Percentiles rank a stretch among this genome's conserved stretches.
Evolutionary conservation across 2,329 filamentous ascomycete genomes (phyloP).

Genomic region (Hypoxylon sp.): DNA sequence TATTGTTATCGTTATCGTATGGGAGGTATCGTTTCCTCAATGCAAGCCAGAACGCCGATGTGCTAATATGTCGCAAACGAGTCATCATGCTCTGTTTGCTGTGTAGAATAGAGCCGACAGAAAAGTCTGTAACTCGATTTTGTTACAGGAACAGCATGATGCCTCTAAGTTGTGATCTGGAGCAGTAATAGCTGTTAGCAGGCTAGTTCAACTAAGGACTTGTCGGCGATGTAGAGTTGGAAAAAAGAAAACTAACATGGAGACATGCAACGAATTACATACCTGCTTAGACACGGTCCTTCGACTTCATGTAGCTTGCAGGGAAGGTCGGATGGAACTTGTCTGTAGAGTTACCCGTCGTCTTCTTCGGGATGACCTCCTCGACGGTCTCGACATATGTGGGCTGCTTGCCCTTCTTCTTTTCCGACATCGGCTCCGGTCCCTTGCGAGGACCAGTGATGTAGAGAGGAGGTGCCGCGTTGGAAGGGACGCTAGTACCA

Average conservation of each 20-base stretch:
- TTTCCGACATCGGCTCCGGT: background rate
- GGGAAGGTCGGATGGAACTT: slow-evolving; percentile 12
- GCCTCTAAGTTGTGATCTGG: background rate
- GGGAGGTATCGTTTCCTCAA: background rate
- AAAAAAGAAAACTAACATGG: background rate
- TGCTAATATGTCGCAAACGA: background rate
- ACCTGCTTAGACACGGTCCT: slow-evolving; percentile 1
- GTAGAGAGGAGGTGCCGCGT: slow-evolving; percentile 26
- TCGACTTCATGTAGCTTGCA: background rate
- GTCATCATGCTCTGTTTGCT: background rate
- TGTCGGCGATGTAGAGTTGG: background rate
- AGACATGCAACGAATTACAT: background rate
- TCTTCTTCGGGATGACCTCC: background rate
- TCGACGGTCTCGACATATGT: background rate
- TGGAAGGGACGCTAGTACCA: slow-evolving; percentile 3
- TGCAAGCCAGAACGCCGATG: background rate
- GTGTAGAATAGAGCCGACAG: background rate
- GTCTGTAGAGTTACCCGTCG: background rate
- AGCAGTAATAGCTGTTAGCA: background rate
- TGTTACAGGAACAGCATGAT: background rate
- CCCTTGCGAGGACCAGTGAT: background rate
- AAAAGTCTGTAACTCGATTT: background rate
- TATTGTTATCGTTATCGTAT: background rate
- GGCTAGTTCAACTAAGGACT: no score
- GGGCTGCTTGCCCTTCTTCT: slow-evolving; percentile 8